Evolutionary conservation across 176 grass and related monocot genomes (phyloP).

Genomic region (Alopecurus myosuroides): DNA sequence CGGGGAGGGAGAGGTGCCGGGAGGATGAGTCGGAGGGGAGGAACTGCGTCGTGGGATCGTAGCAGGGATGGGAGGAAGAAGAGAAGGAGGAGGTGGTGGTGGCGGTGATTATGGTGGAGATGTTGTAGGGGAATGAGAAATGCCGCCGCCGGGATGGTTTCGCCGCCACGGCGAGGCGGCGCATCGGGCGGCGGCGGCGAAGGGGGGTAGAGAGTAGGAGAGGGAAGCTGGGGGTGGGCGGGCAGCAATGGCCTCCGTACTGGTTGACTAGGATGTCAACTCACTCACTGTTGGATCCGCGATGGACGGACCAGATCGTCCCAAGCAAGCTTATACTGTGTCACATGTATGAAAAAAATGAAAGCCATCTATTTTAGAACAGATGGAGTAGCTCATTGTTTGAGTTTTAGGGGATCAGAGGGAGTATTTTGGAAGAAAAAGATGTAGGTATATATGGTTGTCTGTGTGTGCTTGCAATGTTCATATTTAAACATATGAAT

Average conservation of each 20-base stretch:
- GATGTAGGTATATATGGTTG: too few relatives aligned
- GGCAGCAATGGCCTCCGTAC: background rate
- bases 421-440: too few relatives aligned
- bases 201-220: background rate
- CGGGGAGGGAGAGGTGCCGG: conserved; percentile 40
- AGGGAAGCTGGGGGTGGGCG: background rate
- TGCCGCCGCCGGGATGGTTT: background rate
- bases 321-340: too few relatives aligned
- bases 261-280: background rate
- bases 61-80: background rate
- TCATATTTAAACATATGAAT: too few relatives aligned
- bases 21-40: conserved; percentile 21
- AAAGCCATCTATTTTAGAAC: too few relatives aligned
- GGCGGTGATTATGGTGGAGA: conserved; percentile 15
- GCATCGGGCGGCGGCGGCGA: conserved; percentile 25
- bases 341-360: too few relatives aligned
- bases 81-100: background rate
- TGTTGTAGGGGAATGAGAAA: background rate
- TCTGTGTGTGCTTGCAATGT: too few relatives aligned
- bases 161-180: conserved; percentile 35
- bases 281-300: background rate
- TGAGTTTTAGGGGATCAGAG: too few relatives aligned
- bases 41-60: conserved; percentile 47
- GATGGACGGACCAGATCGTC: background rate
- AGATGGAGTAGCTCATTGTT: too few relatives aligned